Evolutionary conservation across 805 yeast species (phyloP).

Genomic region (Starmerella sirachaensis): DNA sequence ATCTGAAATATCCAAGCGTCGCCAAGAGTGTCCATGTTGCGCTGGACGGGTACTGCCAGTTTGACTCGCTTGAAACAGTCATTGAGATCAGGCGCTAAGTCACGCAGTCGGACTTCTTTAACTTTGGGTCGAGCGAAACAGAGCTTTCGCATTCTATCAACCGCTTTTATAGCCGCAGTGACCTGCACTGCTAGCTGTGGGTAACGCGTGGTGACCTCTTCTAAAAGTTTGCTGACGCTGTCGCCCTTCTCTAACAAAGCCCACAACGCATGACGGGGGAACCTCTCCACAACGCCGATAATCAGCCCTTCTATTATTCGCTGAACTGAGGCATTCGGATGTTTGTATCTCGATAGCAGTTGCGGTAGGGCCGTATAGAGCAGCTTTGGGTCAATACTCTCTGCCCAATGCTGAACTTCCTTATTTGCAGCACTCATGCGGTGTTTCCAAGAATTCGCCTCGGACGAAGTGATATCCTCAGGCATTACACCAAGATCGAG

Average conservation of each 20-base stretch:
- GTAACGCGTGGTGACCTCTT: constrained; percentile 3
- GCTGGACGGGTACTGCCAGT: constrained; percentile 23
- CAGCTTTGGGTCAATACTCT: constrained; percentile 6
- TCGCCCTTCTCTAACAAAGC: constrained; percentile 42
- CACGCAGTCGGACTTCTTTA: constrained; percentile 5
- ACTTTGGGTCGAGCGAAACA: constrained; percentile 1
- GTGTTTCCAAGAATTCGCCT: constrained; percentile 7
- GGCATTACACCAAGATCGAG: constrained; percentile 43
- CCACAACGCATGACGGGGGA: constrained; percentile 84
- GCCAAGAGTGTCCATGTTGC: constrained; percentile 17
- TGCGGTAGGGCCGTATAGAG: constrained; percentile 83
- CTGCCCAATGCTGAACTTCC: constrained; percentile 15
- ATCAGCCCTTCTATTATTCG: constrained; percentile 48
- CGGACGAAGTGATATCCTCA: constrained; percentile 3
- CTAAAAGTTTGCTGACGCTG: constrained; percentile 1
- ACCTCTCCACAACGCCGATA: constrained; percentile 43
- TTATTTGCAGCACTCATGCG: constrained; percentile 9
- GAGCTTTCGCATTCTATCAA: constrained; percentile 1
- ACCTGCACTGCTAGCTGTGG: constrained; percentile 1
- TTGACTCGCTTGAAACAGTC: constrained; percentile 6
- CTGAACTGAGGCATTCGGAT: constrained; percentile 45
- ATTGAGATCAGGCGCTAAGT: constrained; percentile 13
- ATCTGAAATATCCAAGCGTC: constrained; percentile 40
- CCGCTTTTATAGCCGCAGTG: constrained; percentile 2
- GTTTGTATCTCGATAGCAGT: constrained; percentile 64